Evolutionary conservation across 176 grass and related monocot species (phyloP), one percentile per base, ranked within the genome.

Genomic region (Aegilops umbellulata): DNA sequence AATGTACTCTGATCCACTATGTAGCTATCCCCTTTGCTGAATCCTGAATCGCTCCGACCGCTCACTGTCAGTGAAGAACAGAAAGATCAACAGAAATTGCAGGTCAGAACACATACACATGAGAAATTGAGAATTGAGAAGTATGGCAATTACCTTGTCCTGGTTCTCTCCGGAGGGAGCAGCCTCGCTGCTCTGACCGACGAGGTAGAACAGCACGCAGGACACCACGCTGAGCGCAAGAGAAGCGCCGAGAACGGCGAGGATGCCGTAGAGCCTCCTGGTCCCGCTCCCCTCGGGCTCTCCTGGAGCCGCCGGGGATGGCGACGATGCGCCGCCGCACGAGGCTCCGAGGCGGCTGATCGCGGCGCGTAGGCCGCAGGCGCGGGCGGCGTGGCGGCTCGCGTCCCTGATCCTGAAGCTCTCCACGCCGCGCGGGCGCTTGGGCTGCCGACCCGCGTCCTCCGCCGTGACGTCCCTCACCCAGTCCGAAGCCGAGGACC

Each of bases 201-300:
- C 19, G 42, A 79, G 17, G 84, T 87, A 90, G 84, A 79, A 79
- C 66, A 90, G 84, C 84, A 67, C 80, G 74, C 57, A 79, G 6
- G 80, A 64, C 15, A 35, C 14, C 9, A 72, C 8, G 60, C 55
- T 35, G 42, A 86, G 74, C 25, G 32, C 73, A 41, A 90, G 24
- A 3, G 89, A 51, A 31, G 55, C 89, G 7, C 84, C 84, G 14
- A 90, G 84, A 15, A 90, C 55, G 20, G 74, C 84, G 0, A 79
- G 20, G 11, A 83, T 12, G 65, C 57, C 12, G 32, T 83, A 51
- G 13, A 74, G 8, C 39, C 19, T 66, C 4, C n/a, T n/a, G n/a
- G n/a, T n/a, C n/a, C 34, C 74, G 42, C 65, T 39, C 30, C 20
- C 84, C 25, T 60, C 66, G 9, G 57, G 6, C 57, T 53, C 42